Base-by-base conservation (phyloP, 202 grass and related monocot genomes). In the Zizania palustris region DNA sequence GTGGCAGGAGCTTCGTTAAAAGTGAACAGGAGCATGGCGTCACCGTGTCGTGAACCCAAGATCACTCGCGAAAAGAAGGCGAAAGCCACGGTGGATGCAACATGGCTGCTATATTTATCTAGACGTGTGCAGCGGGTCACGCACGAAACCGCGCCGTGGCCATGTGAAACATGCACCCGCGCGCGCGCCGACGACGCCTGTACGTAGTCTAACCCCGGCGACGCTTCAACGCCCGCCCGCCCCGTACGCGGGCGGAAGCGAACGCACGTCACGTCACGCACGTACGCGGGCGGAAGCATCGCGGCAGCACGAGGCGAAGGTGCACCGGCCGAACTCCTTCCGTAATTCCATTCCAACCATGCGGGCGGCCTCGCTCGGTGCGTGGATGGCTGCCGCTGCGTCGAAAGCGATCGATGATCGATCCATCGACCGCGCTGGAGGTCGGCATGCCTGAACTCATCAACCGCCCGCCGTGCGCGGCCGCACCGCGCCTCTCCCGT, bases 381-480 rank as follows among this genome's bases (percentile, higher is more conserved):
- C 57, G 43, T 35, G 16, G 42, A 28, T 22, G 72, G 40, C 22
- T 41, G 10, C 44, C 44, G 71, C 67, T 60, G 84, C 85, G 68
- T 78, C 55, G 85, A 87, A 69, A 87, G 80, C 56, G 75, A 87
- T 39, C 54, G 65, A 16, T 11, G n/a, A n/a, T 20, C 36, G 40
- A 58, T 45, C 64, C 16, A n/a, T n/a, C 51, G 0, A 46, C 14
- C 43, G 11, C 46, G 58, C 60, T 33, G 21, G 73, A 72, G 76
- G 80, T 88, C 80, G 85, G 85, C 85, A 75, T 8, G 75, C 85
- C 63, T 8, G 46, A 45, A 66, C 53, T 11, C 16, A 73, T 69
- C 85, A 54, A 61, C 62, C 41, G 6, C 6, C 14, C 16, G 16
- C 50, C 6, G 5, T 6, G 42, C 45, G 13, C 45, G 13, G 45